phyloP scores from a whole-genome alignment of 192 early-diverging fungal genomes.

The Funneliformis geosporum region DNA sequence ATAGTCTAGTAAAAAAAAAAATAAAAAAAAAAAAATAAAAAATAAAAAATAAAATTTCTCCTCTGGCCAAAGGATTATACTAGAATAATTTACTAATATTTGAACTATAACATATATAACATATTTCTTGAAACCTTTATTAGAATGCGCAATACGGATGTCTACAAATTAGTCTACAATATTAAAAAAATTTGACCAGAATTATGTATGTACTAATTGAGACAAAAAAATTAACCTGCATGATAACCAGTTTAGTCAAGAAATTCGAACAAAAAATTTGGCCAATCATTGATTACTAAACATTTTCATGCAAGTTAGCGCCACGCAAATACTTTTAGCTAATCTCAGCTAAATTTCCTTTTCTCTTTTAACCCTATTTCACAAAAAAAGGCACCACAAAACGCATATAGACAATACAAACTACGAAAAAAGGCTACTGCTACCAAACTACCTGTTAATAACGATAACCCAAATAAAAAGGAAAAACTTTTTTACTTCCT shows the following conservation, averaged over 20 bases:
- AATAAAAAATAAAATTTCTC: too few species aligned
- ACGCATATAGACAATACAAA: slow-evolving; percentile 10
- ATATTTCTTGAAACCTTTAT: too few species aligned
- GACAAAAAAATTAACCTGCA: not conserved
- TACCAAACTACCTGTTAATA: slow-evolving; percentile 17
- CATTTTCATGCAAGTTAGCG: not conserved
- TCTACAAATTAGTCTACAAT: not conserved
- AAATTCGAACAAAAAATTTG: not conserved
- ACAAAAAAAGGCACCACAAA: not conserved
- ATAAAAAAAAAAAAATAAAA: too few species aligned
- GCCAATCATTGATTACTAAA: not conserved
- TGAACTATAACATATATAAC: too few species aligned
- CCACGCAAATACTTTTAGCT: not conserved
- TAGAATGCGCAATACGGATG: too few species aligned
- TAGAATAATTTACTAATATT: too few species aligned
- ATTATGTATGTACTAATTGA: not conserved
- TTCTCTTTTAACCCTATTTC: not conserved
- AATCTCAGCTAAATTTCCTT: not conserved
- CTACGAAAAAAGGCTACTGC: slow-evolving; percentile 23
- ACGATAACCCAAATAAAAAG: not conserved
- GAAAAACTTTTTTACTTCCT: not conserved
- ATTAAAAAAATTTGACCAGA: not conserved
- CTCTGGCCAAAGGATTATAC: too few species aligned
- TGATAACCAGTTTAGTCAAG: too few species aligned
- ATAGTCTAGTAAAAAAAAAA: too few species aligned